These are phyloP conservation scores for Nitzschia sp. DNA, from an alignment of 108 stramenopile genomes.

Conservation along the genomic window DNA sequence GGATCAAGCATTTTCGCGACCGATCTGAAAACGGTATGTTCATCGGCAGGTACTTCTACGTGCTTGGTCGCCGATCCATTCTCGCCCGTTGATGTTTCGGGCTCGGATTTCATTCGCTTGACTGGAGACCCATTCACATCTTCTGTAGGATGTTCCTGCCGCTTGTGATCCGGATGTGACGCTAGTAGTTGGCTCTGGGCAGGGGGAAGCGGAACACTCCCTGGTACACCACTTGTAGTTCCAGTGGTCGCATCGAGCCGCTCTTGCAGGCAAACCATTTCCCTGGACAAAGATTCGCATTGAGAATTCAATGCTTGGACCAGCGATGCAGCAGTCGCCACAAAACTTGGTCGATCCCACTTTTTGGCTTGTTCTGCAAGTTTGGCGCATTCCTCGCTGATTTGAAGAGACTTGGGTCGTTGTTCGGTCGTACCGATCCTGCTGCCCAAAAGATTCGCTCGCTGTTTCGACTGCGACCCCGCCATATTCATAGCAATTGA, in stretches of 20 bases:
- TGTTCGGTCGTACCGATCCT: constrained; percentile 8
- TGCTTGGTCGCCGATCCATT: neutral
- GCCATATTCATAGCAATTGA: constrained; percentile 72
- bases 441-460: constrained; percentile 40
- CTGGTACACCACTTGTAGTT: constrained; percentile 2
- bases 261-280: constrained; percentile 49
- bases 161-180: constrained; percentile 3
- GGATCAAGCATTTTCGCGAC: constrained; percentile 58
- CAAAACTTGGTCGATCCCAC: constrained; percentile 83
- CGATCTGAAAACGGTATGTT: constrained; percentile 11
- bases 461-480: constrained; percentile 67
- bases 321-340: constrained; percentile 75
- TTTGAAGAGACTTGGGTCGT: constrained; percentile 24
- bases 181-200: neutral
- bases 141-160: constrained; percentile 8
- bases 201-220: neutral
- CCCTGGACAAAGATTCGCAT: constrained; percentile 77
- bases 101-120: constrained; percentile 8
- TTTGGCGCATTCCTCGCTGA: constrained; percentile 53
- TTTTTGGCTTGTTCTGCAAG: constrained; percentile 74
- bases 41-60: constrained; percentile 5
- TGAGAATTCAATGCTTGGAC: constrained; percentile 73
- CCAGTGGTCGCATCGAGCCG: constrained; percentile 3
- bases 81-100: neutral
- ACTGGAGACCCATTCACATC: neutral